Evolutionary conservation across 148 eudicot species (phyloP), one percentile per base, ranked within the genome.

Genomic region (Silene conica): DNA sequence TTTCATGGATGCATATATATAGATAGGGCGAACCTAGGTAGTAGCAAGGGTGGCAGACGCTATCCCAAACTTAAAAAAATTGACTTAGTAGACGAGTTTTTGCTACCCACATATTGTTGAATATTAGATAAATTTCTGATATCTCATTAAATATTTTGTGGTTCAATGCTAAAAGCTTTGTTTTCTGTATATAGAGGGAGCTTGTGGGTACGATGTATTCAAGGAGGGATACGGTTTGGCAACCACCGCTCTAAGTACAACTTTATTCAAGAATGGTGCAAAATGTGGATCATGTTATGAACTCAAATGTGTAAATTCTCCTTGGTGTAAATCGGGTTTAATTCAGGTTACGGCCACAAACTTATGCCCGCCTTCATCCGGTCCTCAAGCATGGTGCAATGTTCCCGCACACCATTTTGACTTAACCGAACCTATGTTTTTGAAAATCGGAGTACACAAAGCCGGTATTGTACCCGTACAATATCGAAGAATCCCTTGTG

Each of bases 241-340:
- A 57, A 80, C 82, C 70, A 75, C 82, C 28, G 82, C 82, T 5
- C 72, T 80, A 64, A 80, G 82, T 28, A 41, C 57, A 14, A 46
- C 75, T 0, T 55, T 80, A 0, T 80, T 45, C n/a, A 19, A 58
- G 1, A 31, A 63, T 1, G 82, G 82, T 19, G 56, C 71, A 65
- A 19, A 58, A 21, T 80, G 82, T 59, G 82, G 82, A 13, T 23
- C 79, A 15, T 80, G 79, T 18, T 80, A 21, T 10, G 75, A 80
- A 54, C 57, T 80, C 20, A 31, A 28, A 9, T 80, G 82, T 22
- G 70, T 43, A 1, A 75, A 80, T 19, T 80, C 82, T 15, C 0
- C 13, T 26, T 80, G 75, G 72, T 80, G 82, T 67, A 64, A 25
- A 5, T 67, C 54, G 6, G 61, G 54, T 31, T 0, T 79, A 57